phyloP scores from a whole-genome alignment of 345 rosid species.

The Tarenaya hassleriana region DNA sequence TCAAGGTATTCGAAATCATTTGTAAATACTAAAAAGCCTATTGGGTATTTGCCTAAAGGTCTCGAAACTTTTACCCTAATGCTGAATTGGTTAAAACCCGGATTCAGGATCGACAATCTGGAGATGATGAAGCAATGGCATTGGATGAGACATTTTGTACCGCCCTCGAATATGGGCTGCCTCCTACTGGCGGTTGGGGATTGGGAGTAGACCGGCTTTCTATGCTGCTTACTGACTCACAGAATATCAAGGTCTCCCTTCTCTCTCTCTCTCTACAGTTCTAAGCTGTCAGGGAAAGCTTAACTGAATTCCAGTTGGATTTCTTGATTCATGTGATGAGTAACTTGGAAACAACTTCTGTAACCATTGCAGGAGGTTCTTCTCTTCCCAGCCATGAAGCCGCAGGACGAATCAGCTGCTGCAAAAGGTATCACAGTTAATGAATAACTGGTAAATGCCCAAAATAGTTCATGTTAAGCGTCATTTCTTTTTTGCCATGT shows the following conservation, averaged over 20 bases:
- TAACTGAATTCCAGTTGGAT: background rate
- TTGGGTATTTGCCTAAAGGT: background rate
- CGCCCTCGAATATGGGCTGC: slow-evolving; percentile 82
- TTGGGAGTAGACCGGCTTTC: slow-evolving; percentile 81
- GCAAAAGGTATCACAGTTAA: slow-evolving; percentile 47
- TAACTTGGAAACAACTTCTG: background rate
- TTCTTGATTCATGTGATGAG: background rate
- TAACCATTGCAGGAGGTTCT: slow-evolving; percentile 64
- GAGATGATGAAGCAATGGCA: slow-evolving; percentile 99
- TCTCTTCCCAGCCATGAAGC: slow-evolving; percentile 98
- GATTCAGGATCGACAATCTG: slow-evolving; percentile 75
- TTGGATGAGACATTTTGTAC: slow-evolving; percentile 85
- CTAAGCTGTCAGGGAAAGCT: background rate
- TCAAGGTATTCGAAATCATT: background rate
- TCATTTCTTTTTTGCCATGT: no score
- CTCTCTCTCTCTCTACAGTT: background rate
- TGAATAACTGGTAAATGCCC: no score
- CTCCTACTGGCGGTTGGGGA: slow-evolving; percentile 99
- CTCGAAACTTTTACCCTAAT: background rate
- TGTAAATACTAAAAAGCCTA: no score
- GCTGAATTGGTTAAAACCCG: background rate
- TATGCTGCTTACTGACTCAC: slow-evolving; percentile 90
- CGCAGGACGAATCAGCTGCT: slow-evolving; percentile 69
- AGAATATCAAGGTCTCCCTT: slow-evolving; percentile 79
- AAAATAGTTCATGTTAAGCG: no score